phyloP scores from a whole-genome alignment of 1,284 basidiomycete genomes.

The Cutaneotrichosporon curvatum region DNA sequence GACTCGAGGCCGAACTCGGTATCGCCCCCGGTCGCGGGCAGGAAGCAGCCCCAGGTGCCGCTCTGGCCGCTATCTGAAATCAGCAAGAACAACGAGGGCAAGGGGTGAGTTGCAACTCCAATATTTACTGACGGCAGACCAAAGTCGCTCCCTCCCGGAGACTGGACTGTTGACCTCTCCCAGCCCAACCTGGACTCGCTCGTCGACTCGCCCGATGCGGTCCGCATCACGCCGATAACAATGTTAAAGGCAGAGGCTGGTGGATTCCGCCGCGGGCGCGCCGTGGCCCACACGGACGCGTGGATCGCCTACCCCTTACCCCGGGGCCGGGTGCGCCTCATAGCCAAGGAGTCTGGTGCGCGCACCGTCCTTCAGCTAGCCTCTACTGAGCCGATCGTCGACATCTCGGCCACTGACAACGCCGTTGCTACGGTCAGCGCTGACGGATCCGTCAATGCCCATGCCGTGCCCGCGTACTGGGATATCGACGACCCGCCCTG shows the following conservation, averaged over 20 bases:
- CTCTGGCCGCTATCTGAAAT: slow-evolving; percentile 6
- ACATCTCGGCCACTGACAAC: slow-evolving; percentile 26
- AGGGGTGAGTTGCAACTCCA: neutral
- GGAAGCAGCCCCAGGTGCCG: neutral
- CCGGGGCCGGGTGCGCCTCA: slow-evolving; percentile 32
- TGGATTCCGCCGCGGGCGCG: slow-evolving; percentile 23
- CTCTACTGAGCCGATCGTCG: slow-evolving; percentile 22
- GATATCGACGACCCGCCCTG: slow-evolving; percentile 25
- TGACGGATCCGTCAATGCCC: slow-evolving; percentile 27
- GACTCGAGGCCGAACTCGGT: neutral
- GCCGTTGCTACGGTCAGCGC: slow-evolving; percentile 27
- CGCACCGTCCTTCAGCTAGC: slow-evolving; percentile 27
- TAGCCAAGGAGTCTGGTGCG: slow-evolving; percentile 31
- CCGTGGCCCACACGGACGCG: slow-evolving; percentile 25
- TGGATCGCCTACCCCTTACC: slow-evolving; percentile 37
- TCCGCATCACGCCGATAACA: slow-evolving; percentile 27
- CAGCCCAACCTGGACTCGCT: slow-evolving; percentile 26
- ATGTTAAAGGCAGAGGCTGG: slow-evolving; percentile 26
- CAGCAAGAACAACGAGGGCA: slow-evolving; percentile 10
- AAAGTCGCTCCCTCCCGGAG: slow-evolving; percentile 16
- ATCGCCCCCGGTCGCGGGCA: slow-evolving; percentile 1
- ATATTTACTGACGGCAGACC: slow-evolving; percentile 12
- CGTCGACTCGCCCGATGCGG: slow-evolving; percentile 16
- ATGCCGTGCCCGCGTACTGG: slow-evolving; percentile 26
- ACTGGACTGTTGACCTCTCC: slow-evolving; percentile 26